These are phyloP conservation scores for Sporothrix globosa DNA, from an alignment of 2,329 filamentous ascomycete species.

Conservation along the genomic window DNA sequence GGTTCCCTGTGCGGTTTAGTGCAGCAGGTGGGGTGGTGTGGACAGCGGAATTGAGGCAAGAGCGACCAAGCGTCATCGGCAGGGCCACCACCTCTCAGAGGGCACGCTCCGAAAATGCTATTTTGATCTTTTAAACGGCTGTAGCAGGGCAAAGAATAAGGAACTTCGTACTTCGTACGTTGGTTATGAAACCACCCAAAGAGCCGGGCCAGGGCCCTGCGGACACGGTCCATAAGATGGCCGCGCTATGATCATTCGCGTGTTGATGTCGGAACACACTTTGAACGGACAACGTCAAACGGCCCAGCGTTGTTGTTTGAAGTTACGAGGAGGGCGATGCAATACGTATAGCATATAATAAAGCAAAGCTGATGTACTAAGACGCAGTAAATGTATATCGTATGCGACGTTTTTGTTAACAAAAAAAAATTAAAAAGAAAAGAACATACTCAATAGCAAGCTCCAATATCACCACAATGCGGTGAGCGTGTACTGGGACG, in stretches of 20 bases:
- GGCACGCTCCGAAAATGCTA: neutral
- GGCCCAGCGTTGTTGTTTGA: constrained; percentile 23
- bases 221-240: constrained; percentile 14
- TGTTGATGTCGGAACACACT: constrained; percentile 7
- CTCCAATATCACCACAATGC: constrained; percentile 6
- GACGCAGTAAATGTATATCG: neutral
- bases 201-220: constrained; percentile 15
- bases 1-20: constrained; percentile 19
- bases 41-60: neutral
- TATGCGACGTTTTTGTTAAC: neutral
- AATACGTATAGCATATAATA: constrained; percentile 28
- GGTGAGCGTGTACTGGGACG: constrained; percentile 12
- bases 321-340: constrained; percentile 24
- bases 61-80: constrained; percentile 10
- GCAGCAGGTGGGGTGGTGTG: neutral
- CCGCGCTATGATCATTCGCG: constrained; percentile 25
- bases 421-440: too few relatives aligned
- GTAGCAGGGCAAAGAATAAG: neutral
- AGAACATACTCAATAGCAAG: neutral
- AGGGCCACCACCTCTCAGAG: constrained; percentile 5
- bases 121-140: neutral
- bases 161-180: neutral
- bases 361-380: constrained; percentile 16
- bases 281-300: constrained; percentile 15
- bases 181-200: constrained; percentile 25